Evolutionary conservation across 73 alveolate genomes (phyloP).

Genomic region (Chromera velia): DNA sequence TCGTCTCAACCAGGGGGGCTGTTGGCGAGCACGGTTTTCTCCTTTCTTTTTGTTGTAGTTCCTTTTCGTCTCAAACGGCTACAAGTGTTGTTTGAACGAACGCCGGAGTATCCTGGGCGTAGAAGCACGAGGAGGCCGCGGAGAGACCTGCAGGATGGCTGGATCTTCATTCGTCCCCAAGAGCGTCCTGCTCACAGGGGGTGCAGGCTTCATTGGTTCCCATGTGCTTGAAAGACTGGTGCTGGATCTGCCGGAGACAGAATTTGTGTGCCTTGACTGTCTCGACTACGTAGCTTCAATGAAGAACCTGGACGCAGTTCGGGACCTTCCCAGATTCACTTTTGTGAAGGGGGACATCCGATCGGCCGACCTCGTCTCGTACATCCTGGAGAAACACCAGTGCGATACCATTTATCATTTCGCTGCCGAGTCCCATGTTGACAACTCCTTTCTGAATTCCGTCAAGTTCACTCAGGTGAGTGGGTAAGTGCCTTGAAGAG

Average conservation of each 20-base stretch:
- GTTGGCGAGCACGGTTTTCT: no score
- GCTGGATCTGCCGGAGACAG: slow-evolving; percentile 29
- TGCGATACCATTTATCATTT: slow-evolving; percentile 31
- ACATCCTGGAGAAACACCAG: slow-evolving; percentile 26
- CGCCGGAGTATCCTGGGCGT: no score
- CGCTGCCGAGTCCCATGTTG: slow-evolving; percentile 40
- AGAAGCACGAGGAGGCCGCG: no score
- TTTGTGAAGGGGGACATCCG: slow-evolving; percentile 42
- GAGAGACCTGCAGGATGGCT: no score
- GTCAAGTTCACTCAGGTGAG: slow-evolving; percentile 41
- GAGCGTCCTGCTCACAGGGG: slow-evolving; percentile 37
- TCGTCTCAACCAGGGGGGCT: no score
- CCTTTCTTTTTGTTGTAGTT: no score
- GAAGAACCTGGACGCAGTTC: slow-evolving; percentile 32
- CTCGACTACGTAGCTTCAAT: slow-evolving; percentile 32
- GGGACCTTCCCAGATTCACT: slow-evolving; percentile 27
- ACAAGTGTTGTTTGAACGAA: no score
- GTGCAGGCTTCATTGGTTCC: slow-evolving; percentile 38
- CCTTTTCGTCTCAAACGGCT: no score
- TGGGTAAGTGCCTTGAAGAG: no score
- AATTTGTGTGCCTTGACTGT: slow-evolving; percentile 27
- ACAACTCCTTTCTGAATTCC: slow-evolving; percentile 32
- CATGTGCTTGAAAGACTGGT: slow-evolving; percentile 30
- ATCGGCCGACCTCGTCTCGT: slow-evolving; percentile 24
- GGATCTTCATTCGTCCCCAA: slow-evolving; percentile 10